Conservation (phyloP, 164 flowering plant genomes). For the Berberis vulgaris region DNA sequence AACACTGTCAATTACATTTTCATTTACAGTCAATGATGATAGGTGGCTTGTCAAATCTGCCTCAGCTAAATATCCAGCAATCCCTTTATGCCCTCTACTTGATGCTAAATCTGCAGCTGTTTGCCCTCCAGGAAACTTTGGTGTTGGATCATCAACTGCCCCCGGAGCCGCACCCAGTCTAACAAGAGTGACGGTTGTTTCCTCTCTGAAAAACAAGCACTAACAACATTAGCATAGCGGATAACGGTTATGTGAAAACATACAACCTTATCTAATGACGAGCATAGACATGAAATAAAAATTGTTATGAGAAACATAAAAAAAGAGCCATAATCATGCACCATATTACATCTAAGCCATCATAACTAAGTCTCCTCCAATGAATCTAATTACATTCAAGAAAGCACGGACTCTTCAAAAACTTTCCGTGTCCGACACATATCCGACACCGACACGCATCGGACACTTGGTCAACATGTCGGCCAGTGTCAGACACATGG, state of each 20-base stretch:
- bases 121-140: slow-evolving; percentile 53
- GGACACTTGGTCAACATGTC: no score
- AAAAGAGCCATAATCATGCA: no score
- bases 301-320: no score
- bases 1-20: slow-evolving; percentile 19
- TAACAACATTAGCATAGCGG: background rate
- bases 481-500: no score
- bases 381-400: no score
- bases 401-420: no score
- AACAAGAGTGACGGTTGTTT: slow-evolving; percentile 40
- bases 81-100: slow-evolving; percentile 60
- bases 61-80: slow-evolving; percentile 78
- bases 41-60: slow-evolving; percentile 42
- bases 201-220: slow-evolving; percentile 37
- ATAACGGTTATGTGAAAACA: background rate
- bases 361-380: no score
- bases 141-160: slow-evolving; percentile 59
- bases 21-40: slow-evolving; percentile 23
- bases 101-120: slow-evolving; percentile 82
- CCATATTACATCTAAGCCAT: no score
- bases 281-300: no score
- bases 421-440: no score
- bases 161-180: slow-evolving; percentile 53
- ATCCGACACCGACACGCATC: no score
- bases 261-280: no score